These are phyloP conservation scores for Penicillium digitatum DNA, from an alignment of 2,329 filamentous ascomycete genomes.

Conservation along the genomic window DNA sequence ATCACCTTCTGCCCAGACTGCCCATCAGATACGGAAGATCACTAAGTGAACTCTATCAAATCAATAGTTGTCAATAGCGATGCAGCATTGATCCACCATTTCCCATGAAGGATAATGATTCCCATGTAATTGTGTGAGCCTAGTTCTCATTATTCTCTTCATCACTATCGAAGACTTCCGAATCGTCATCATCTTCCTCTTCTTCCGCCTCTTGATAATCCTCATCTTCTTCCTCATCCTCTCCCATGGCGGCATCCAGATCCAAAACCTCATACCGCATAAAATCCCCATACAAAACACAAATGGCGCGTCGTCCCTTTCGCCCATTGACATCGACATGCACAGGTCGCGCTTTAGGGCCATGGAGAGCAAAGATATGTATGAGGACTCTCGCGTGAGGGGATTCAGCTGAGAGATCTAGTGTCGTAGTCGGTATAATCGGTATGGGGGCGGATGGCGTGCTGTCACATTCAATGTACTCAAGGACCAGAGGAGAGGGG, in stretches of 20 bases:
- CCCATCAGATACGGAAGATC: too few species aligned
- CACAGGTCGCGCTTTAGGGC: conserved; percentile 46
- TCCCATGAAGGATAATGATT: background rate
- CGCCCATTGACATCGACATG: conserved; percentile 55
- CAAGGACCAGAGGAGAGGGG: conserved; percentile 7
- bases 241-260: conserved; percentile 45
- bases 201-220: conserved; percentile 22
- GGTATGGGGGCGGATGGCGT: conserved; percentile 14
- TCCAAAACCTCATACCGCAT: conserved; percentile 56
- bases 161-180: background rate
- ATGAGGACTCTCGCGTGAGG: conserved; percentile 30
- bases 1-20: too few species aligned
- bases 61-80: too few species aligned
- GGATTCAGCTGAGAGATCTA: conserved; percentile 22
- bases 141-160: conserved; percentile 4
- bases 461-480: conserved; percentile 20
- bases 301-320: conserved; percentile 50
- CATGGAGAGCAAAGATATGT: conserved; percentile 47
- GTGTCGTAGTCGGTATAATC: conserved; percentile 1
- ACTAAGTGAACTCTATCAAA: too few species aligned
- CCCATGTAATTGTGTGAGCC: background rate
- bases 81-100: background rate
- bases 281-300: conserved; percentile 53
- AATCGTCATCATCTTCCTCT: background rate
- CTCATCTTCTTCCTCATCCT: conserved; percentile 29